Percentiles rank a stretch among this genome's conserved stretches.
Conservation (phyloP, 2,329 filamentous ascomycete genomes). For the Alternaria arborescens region DNA sequence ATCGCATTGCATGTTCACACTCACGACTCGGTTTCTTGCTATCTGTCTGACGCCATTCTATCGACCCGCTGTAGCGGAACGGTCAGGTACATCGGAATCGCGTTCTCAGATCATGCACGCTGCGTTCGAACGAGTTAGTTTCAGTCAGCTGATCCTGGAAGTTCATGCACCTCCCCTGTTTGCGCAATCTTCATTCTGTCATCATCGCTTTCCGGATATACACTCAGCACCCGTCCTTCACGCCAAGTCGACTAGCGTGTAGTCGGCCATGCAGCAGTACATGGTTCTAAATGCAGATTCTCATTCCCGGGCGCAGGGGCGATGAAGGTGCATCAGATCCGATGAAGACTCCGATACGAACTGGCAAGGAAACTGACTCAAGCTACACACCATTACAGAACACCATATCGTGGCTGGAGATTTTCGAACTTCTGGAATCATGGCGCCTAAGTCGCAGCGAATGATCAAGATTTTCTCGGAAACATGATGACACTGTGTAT, state of each 20-base stretch:
- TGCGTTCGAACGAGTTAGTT: constrained; percentile 8
- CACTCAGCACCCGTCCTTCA: neutral
- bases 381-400: constrained; percentile 9
- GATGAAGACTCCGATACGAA: constrained; percentile 8
- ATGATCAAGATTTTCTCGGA: neutral
- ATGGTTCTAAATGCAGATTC: constrained; percentile 2
- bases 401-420: constrained; percentile 5
- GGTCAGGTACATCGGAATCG: constrained; percentile 18
- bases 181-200: constrained; percentile 9
- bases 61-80: constrained; percentile 10
- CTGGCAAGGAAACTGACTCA: constrained; percentile 12
- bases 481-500: neutral
- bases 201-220: constrained; percentile 11
- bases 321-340: constrained; percentile 6
- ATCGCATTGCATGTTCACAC: neutral
- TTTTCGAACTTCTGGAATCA: neutral
- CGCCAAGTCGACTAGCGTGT: constrained; percentile 14
- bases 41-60: constrained; percentile 2
- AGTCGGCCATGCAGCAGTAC: constrained; percentile 10
- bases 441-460: neutral
- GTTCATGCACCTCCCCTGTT: constrained; percentile 11
- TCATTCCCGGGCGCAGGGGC: neutral
- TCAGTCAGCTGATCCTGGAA: constrained; percentile 7
- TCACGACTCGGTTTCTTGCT: constrained; percentile 1
- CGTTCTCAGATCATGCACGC: constrained; percentile 18